Base-by-base conservation (phyloP, 768 basidiomycete genomes). In the Tulasnella calospora region DNA sequence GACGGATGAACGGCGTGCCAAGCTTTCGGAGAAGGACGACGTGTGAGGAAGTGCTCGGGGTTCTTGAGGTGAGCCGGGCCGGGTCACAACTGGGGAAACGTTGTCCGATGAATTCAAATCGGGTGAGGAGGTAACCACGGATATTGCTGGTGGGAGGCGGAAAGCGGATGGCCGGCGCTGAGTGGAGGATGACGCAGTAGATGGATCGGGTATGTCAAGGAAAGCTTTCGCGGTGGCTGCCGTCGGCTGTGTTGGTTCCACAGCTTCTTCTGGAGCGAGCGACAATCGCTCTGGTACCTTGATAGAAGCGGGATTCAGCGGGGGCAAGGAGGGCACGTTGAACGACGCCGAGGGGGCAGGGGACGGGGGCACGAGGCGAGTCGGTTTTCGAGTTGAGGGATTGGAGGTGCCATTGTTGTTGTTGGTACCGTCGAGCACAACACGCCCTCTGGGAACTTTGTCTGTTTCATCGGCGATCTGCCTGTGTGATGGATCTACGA, bases 1-100 rank as follows among this genome's bases (percentile, higher is more conserved):
- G 79, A 91, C 85, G 57, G 92, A 93, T 0, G 90, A 89, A n/a
- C 94, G 88, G 51, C 92, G 76, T n/a, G 80, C 80, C 33, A 75
- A 46, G 57, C 23, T 73, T 23, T 67, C 47, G 35, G 70, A 38
- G 57, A 73, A 70, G 71, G 79, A 69, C 30, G 75, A 38, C 30
- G 79, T 76, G 33, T 30, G 51, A 33, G 75, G 75, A 57, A 76
- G 75, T 1, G 38, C 1, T 41, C 23, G 57, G 30, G 36, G 6
- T 36, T 76, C 75, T 23, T 35, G 40, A n/a, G 75, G 57, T n/a
- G 73, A 74, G n/a, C n/a, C 44, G 73, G 73, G 9, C 46, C n/a
- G 19, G 23, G 38, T 27, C 15, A 30, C 38, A 27, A 41, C 41
- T 40, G 38, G 38, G 12, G 57, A 61, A 67, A 13, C 61, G 13